Evolutionary conservation across 345 rosid species (phyloP), one percentile per base, ranked within the genome.

Genomic region (Corchorus olitorius): DNA sequence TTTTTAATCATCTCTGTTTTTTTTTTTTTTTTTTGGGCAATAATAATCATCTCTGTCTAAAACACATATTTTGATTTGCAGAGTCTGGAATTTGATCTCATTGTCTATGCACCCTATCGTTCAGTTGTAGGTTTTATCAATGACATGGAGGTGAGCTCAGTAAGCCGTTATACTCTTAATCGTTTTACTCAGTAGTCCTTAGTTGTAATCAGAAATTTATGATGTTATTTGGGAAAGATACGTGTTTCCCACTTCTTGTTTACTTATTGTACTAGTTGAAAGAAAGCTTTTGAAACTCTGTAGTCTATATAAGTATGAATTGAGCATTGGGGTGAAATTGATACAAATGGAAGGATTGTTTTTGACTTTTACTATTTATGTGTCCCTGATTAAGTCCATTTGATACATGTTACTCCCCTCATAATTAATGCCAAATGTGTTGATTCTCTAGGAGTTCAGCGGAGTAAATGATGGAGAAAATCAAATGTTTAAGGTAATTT

Each of bases 61-160:
- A 77, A 52, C 27, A 52, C 70, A 16, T 11, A 63, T 27, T 73
- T 81, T 75, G 33, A 77, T 64, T 6, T 84, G 89, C 92, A 96
- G 99, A 91, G 92, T 84, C 87, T 96, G 89, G 97, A 88, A 66
- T 96, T 96, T 82, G 98, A 96, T 89, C 97, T 96, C 75, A 96
- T 96, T 82, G 97, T 96, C 34, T 96, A 79, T 86, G 94, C 93
- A 56, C 99, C 99, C 9, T 93, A 96, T 76, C 99, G 97, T 19
- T 84, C 99, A 6, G 75, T 96, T 76, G 95, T 91, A 92, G 99
- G 99, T 77, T 96, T 93, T 89, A 78, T 90, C 69, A 55, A 81
- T 84, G 90, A 89, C 80, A 81, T 96, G 84, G 88, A 89, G 92
- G 99, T 92, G 77, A 72, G 78, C 67, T 74, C 73, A 52, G 64